These are phyloP conservation scores for Globisporangium spiculum DNA, from an alignment of 352 stramenopile species.

Conservation along the genomic window DNA sequence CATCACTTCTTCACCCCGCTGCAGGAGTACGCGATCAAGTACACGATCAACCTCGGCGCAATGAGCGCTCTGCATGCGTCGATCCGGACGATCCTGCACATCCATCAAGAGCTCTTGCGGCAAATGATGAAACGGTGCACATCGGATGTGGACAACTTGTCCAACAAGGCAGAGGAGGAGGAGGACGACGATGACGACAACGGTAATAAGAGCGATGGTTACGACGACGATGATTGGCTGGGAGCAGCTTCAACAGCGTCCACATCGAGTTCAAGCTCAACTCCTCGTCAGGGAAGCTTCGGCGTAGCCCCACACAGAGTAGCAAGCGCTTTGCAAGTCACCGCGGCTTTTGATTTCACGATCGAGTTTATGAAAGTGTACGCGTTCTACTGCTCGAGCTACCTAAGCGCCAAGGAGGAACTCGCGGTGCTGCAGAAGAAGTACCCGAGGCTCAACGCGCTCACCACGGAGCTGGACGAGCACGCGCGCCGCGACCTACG, in stretches of 20 bases:
- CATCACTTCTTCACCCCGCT: slow-evolving; percentile 35
- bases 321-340: slow-evolving; percentile 9
- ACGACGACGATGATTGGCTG: too few relatives aligned
- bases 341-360: slow-evolving; percentile 34
- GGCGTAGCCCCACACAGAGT: too few relatives aligned
- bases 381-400: slow-evolving; percentile 59
- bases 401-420: slow-evolving; percentile 42
- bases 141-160: too few relatives aligned
- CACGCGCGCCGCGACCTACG: slow-evolving; percentile 13
- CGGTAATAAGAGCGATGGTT: too few relatives aligned
- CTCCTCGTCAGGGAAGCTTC: too few relatives aligned
- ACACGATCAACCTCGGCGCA: slow-evolving; percentile 26
- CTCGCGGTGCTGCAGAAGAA: slow-evolving; percentile 36
- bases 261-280: too few relatives aligned
- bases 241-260: too few relatives aligned
- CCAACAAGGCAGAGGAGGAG: too few relatives aligned
- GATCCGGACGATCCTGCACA: slow-evolving; percentile 30
- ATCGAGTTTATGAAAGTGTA: slow-evolving; percentile 76
- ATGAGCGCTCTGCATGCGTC: slow-evolving; percentile 30
- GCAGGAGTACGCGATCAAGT: slow-evolving; percentile 21
- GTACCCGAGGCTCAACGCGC: slow-evolving; percentile 20
- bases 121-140: neutral
- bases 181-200: too few relatives aligned
- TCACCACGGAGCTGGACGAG: slow-evolving; percentile 2
- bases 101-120: slow-evolving; percentile 34